These are phyloP conservation scores for Symbiodinium natans DNA, from an alignment of 73 alveolate genomes.

Conservation along the genomic window DNA sequence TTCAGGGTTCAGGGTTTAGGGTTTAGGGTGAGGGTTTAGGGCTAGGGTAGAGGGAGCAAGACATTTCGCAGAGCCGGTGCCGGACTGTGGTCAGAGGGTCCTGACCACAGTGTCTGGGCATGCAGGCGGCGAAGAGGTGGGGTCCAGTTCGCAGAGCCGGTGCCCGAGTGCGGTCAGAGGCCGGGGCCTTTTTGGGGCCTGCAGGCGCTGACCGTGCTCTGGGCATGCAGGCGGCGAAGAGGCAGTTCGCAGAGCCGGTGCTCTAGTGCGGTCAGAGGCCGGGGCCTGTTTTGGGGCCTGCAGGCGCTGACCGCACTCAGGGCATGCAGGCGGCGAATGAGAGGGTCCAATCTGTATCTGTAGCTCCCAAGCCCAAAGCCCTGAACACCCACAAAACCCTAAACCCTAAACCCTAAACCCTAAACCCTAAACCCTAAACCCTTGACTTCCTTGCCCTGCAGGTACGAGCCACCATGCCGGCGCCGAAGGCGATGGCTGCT, in stretches of 20 bases:
- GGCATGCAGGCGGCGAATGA: slow-evolving; percentile 20
- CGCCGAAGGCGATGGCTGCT: no score
- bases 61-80: neutral
- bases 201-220: neutral
- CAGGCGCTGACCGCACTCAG: neutral
- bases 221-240: neutral
- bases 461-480: no score
- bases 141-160: neutral
- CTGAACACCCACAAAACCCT: no score
- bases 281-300: neutral
- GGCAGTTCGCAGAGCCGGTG: neutral
- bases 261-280: neutral
- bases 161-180: neutral
- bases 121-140: neutral
- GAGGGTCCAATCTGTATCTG: no score
- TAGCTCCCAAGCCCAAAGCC: no score
- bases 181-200: neutral
- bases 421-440: no score
- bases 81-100: neutral
- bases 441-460: no score
- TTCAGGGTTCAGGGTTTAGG: no score
- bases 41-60: neutral
- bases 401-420: no score
- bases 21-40: neutral
- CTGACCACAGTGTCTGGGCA: neutral